Base-by-base conservation (phyloP, 2,329 filamentous ascomycete species). In the Ceratocystis destructans region DNA sequence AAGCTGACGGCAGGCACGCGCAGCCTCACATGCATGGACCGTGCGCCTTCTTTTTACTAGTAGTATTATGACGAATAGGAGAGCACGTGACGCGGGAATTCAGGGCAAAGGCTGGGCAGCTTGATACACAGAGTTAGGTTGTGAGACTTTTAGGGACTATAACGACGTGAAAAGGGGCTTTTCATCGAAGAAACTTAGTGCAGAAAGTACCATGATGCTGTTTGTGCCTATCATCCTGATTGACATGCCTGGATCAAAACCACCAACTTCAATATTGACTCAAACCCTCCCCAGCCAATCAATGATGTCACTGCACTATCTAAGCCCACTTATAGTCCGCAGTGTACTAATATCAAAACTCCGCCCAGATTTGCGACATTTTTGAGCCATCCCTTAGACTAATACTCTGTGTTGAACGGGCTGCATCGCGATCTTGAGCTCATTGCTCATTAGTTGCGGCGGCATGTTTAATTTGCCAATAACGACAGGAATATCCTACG, bases 21-120 rank as follows among this genome's bases (percentile, higher is more conserved):
- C 55, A 59, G 55, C 55, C 55, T 59, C 55, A 37, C 28, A 59
- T 59, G 55, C 55, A 59, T 59, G 55, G 55, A 10, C 55, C 55
- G 55, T 59, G 55, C 55, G 28, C 28, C 8, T 25, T 28, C 22
- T 20, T 55, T 25, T 28, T 33, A 4, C 1, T n/a, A 20, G 15
- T 33, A 31, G 10, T 6, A 37, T 25, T 20, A 8, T 31, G 55
- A 37, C 31, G 25, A 33, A 59, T 10, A 33, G 25, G 55, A 37
- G 55, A 8, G 28, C 55, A 59, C 55, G 55, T 33, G 55, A 59
- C 25, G 55, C 15, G 12, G 55, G 28, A 20, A 59, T 59, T 59
- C 25, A 59, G 55, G 55, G 55, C 22, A 57, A 17, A 31, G 20
- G 17, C 53, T 17, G 17, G 25, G 31, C 2, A 55, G 50, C 25